These are phyloP conservation scores for Cucurbita pepo DNA, from an alignment of 306 rosid genomes.

Conservation along the genomic window DNA sequence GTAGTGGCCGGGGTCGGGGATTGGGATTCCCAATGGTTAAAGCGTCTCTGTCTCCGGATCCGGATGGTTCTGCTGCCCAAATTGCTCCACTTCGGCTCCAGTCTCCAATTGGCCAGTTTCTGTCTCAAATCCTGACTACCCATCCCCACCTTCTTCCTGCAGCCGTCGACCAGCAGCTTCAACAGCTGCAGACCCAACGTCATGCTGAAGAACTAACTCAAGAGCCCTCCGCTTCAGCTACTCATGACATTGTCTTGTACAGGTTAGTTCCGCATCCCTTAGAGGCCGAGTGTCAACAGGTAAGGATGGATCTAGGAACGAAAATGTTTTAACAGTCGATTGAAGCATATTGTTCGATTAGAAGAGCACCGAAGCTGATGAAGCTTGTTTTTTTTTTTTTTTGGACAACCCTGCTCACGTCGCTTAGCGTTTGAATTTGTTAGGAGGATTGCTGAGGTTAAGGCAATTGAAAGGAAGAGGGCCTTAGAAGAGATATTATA, in stretches of 20 bases:
- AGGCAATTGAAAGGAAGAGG: constrained; percentile 54
- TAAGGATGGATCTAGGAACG: no score
- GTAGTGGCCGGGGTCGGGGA: not conserved
- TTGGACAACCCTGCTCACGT: no score
- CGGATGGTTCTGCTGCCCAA: constrained; percentile 21
- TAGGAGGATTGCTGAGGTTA: constrained; percentile 93
- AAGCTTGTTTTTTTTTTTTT: no score
- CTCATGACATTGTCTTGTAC: constrained; percentile 53
- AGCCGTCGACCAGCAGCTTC: constrained; percentile 79
- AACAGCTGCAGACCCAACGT: constrained; percentile 79
- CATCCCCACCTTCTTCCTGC: constrained; percentile 91
- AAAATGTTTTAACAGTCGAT: no score
- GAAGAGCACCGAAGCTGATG: no score
- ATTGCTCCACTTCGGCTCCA: constrained; percentile 72
- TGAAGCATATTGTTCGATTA: no score
- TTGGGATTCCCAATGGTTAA: not conserved
- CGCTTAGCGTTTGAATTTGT: not conserved
- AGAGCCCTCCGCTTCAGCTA: constrained; percentile 37
- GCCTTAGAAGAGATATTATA: constrained; percentile 71
- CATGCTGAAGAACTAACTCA: constrained; percentile 44
- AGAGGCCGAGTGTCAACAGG: no score
- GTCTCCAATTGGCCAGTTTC: constrained; percentile 75
- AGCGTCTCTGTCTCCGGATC: constrained; percentile 14
- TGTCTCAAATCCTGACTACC: constrained; percentile 42
- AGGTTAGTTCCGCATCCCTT: constrained; percentile 22